phyloP scores from a whole-genome alignment of 257 asterid species.

The Ophiorrhiza pumila region DNA sequence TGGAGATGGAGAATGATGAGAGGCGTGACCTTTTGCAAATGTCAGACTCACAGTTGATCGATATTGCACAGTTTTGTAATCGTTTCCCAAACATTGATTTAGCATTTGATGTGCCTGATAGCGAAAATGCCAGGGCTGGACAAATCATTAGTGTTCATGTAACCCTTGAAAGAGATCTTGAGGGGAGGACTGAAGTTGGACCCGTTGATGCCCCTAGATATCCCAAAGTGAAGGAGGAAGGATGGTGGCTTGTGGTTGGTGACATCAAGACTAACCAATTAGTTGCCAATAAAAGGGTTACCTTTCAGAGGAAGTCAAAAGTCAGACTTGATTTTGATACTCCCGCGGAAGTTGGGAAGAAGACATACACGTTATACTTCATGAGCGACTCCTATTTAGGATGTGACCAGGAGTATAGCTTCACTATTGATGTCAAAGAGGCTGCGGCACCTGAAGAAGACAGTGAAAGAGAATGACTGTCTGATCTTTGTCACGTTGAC shows the following conservation, averaged over 20 bases:
- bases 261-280: slow-evolving; percentile 36
- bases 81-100: slow-evolving; percentile 39
- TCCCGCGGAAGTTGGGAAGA: slow-evolving; percentile 32
- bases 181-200: slow-evolving; percentile 38
- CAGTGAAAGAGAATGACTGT: slow-evolving; percentile 2
- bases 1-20: slow-evolving; percentile 41
- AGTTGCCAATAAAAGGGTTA: slow-evolving; percentile 40
- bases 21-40: slow-evolving; percentile 41
- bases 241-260: slow-evolving; percentile 48
- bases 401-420: slow-evolving; percentile 35
- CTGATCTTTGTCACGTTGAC: background rate
- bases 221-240: slow-evolving; percentile 42
- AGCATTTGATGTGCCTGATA: slow-evolving; percentile 29
- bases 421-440: slow-evolving; percentile 30
- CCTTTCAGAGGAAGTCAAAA: slow-evolving; percentile 34
- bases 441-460: slow-evolving; percentile 10
- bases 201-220: slow-evolving; percentile 39
- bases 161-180: slow-evolving; percentile 40
- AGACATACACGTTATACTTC: slow-evolving; percentile 31
- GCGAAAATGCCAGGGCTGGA: slow-evolving; percentile 27
- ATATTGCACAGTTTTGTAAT: slow-evolving; percentile 39
- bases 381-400: slow-evolving; percentile 42
- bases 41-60: slow-evolving; percentile 35
- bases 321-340: slow-evolving; percentile 39
- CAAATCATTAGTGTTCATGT: slow-evolving; percentile 30